Evolutionary conservation across 176 grass and related monocot genomes (phyloP).

Genomic region (Aechmea fasciata): DNA sequence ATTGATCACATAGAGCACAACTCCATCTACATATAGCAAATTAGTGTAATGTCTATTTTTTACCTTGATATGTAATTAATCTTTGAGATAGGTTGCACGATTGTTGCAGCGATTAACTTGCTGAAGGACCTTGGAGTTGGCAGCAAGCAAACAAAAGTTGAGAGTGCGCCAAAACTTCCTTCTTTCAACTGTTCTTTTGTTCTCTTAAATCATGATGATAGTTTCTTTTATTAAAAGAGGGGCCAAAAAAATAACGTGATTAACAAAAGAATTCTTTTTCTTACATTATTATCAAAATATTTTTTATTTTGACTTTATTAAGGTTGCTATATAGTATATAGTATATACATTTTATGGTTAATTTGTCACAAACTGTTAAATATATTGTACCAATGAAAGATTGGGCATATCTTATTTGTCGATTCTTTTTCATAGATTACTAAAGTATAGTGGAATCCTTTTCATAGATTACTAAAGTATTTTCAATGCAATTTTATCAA

Average conservation of each 20-base stretch:
- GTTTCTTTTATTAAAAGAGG: too few relatives aligned
- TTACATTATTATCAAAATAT: not conserved
- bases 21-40: not conserved
- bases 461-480: too few relatives aligned
- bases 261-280: not conserved
- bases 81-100: constrained; percentile 63
- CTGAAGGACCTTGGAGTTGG: constrained; percentile 66
- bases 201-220: not conserved
- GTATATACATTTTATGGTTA: too few relatives aligned
- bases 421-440: too few relatives aligned
- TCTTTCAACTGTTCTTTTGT: not conserved
- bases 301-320: too few relatives aligned
- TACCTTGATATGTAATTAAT: not conserved
- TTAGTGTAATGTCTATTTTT: not conserved
- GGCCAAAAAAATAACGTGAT: too few relatives aligned
- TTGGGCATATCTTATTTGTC: too few relatives aligned
- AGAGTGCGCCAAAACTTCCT: constrained; percentile 29
- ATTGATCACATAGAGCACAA: not conserved
- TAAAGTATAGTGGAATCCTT: too few relatives aligned
- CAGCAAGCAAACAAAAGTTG: constrained; percentile 88
- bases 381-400: too few relatives aligned
- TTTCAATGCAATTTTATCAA: too few relatives aligned
- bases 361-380: too few relatives aligned
- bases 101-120: constrained; percentile 80
- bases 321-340: too few relatives aligned